These are phyloP conservation scores for Talaromyces adpressus DNA, from an alignment of 495 filamentous ascomycete genomes.

Conservation along the genomic window DNA sequence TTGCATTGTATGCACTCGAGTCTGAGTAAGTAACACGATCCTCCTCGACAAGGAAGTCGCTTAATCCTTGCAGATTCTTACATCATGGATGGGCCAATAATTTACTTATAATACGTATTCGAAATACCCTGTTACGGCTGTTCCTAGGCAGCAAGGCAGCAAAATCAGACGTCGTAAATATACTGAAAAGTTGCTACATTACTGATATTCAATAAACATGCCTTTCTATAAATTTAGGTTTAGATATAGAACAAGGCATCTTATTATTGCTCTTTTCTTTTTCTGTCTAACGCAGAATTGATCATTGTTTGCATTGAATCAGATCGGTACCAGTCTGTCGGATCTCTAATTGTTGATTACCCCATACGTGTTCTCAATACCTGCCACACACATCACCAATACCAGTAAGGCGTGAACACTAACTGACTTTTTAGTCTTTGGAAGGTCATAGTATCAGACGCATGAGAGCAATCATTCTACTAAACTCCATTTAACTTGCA, in stretches of 20 bases:
- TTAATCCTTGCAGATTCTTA: constrained; percentile 5
- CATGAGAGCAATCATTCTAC: background rate
- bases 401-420: background rate
- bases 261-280: background rate
- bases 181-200: background rate
- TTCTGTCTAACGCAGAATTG: background rate
- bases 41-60: background rate
- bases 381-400: background rate
- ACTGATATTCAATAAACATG: background rate
- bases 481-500: background rate
- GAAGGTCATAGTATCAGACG: background rate
- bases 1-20: background rate
- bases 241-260: background rate
- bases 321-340: background rate
- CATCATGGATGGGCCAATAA: background rate
- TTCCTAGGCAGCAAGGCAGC: background rate
- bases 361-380: background rate
- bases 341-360: background rate
- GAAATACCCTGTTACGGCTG: background rate
- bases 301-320: background rate
- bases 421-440: background rate
- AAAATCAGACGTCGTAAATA: background rate
- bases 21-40: background rate
- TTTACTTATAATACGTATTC: background rate
- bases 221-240: background rate